Evolutionary conservation across 2,329 filamentous ascomycete genomes (phyloP).

Genomic region (Aspergillus hortae): DNA sequence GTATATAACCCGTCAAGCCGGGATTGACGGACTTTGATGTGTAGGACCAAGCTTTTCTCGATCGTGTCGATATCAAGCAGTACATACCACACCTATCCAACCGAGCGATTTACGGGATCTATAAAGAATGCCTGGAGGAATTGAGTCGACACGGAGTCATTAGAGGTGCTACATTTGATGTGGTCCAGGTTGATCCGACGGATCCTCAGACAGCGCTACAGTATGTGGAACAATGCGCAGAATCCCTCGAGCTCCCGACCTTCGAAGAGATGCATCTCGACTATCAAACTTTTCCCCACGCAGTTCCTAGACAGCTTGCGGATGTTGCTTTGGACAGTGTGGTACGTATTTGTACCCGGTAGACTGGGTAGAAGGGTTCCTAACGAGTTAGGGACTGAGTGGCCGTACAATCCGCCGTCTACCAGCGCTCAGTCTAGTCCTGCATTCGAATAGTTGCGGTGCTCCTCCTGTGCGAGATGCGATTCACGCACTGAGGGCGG

Average conservation of each 20-base stretch:
- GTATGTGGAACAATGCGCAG: slow-evolving; percentile 24
- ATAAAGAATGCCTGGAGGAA: slow-evolving; percentile 47
- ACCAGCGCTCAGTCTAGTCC: slow-evolving; percentile 40
- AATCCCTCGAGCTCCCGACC: slow-evolving; percentile 20
- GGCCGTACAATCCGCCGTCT: slow-evolving; percentile 41
- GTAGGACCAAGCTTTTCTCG: slow-evolving; percentile 46
- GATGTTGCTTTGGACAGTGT: slow-evolving; percentile 25
- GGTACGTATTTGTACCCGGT: slow-evolving; percentile 17
- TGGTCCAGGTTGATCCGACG: slow-evolving; percentile 18
- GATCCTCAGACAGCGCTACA: slow-evolving; percentile 24
- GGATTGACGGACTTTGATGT: not conserved
- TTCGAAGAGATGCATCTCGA: slow-evolving; percentile 28
- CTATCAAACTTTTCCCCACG: slow-evolving; percentile 25
- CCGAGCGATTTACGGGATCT: slow-evolving; percentile 46
- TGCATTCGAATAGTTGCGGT: slow-evolving; percentile 32
- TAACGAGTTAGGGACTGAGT: slow-evolving; percentile 32
- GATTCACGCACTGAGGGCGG: slow-evolving; percentile 34
- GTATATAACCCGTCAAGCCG: not conserved
- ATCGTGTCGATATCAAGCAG: slow-evolving; percentile 48
- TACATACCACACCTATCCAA: slow-evolving; percentile 39
- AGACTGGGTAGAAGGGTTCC: not conserved
- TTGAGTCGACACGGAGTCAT: slow-evolving; percentile 39
- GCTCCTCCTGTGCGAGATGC: slow-evolving; percentile 17
- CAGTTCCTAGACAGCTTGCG: slow-evolving; percentile 25
- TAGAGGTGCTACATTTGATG: slow-evolving; percentile 23